phyloP scores from a whole-genome alignment of 352 stramenopile genomes.

The Globisporangium viniferum region DNA sequence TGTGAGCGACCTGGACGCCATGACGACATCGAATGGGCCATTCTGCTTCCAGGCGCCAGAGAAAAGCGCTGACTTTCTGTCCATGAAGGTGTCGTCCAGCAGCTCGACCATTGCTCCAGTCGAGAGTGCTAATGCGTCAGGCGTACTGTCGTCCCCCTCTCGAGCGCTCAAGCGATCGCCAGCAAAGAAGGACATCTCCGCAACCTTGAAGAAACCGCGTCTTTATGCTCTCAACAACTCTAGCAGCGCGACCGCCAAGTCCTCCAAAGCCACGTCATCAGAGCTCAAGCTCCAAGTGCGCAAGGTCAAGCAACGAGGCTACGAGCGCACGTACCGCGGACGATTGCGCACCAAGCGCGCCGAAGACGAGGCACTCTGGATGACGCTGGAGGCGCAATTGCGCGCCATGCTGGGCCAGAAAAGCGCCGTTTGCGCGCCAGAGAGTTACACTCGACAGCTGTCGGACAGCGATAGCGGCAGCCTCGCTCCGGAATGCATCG shows the following conservation, averaged over 20 bases:
- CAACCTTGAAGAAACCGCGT: neutral
- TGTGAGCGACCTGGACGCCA: neutral
- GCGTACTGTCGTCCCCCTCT: neutral
- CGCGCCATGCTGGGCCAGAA: slow-evolving; percentile 2
- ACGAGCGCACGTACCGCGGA: slow-evolving; percentile 15
- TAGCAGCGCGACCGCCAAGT: neutral
- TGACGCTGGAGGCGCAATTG: slow-evolving; percentile 5
- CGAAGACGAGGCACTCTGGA: neutral
- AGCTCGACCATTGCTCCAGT: neutral
- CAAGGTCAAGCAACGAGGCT: slow-evolving; percentile 15
- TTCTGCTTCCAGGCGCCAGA: neutral
- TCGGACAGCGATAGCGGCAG: neutral
- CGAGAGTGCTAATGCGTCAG: neutral
- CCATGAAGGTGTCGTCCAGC: neutral
- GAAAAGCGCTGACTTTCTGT: neutral
- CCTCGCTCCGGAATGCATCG: neutral
- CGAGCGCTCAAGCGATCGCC: neutral
- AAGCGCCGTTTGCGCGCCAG: neutral
- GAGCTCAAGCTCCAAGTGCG: neutral
- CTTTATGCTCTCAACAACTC: neutral
- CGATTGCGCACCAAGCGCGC: slow-evolving; percentile 7
- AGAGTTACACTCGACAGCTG: neutral
- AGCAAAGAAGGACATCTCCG: no score
- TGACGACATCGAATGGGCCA: neutral
- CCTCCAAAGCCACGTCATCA: neutral